These are phyloP conservation scores for Penicillium odoratum DNA, from an alignment of 495 filamentous ascomycete species.

Conservation along the genomic window DNA sequence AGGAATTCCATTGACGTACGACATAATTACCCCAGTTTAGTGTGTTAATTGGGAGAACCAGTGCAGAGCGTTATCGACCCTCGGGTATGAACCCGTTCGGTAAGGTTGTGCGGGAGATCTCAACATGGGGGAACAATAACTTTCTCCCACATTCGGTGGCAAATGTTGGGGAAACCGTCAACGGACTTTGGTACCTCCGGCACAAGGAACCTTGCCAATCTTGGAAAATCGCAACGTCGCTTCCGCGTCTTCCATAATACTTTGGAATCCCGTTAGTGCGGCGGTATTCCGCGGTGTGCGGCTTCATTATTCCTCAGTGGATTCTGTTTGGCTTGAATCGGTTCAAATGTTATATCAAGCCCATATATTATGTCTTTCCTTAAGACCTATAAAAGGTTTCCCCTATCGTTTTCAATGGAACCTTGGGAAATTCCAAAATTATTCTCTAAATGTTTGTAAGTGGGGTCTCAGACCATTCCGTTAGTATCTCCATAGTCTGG, in stretches of 20 bases:
- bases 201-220: neutral
- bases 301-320: neutral
- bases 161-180: neutral
- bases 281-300: neutral
- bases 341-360: neutral
- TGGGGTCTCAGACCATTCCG: neutral
- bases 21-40: neutral
- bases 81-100: conserved; percentile 6
- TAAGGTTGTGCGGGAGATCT: neutral
- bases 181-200: neutral
- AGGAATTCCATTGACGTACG: neutral
- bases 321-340: neutral
- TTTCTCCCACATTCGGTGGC: neutral
- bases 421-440: neutral
- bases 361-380: neutral
- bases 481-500: neutral
- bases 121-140: neutral
- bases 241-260: neutral
- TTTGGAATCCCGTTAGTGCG: neutral
- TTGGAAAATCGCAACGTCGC: neutral
- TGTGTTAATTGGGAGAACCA: neutral
- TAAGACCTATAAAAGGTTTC: neutral
- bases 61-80: neutral
- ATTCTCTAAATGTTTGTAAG: neutral
- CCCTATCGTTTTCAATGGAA: neutral